Base-by-base conservation (phyloP, 495 filamentous ascomycete species). In the Glutinoglossum americanum region DNA sequence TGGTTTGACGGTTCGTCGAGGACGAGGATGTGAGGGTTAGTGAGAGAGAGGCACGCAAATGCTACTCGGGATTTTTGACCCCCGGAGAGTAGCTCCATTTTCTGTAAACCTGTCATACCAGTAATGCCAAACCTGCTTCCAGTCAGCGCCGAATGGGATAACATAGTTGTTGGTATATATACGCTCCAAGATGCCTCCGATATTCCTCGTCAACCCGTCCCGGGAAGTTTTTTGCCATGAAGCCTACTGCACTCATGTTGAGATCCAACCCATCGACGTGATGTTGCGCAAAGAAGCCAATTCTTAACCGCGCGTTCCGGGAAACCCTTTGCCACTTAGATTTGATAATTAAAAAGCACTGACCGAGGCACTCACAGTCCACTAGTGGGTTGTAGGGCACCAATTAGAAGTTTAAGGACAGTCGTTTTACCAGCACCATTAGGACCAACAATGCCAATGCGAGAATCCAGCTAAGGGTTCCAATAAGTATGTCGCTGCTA, bases 371-470 rank as follows among this genome's bases (percentile, higher is more conserved):
- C 48, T 33, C 51, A 58, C 56, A 87, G 65, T 59, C 92, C 92
- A 37, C 76, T 76, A 0, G 83, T 85, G 1, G 92, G 79, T 56
- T 78, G 62, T 2, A 99, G 77, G 64, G 87, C 83, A 59, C 87
- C 87, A 62, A 92, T 95, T 57, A 99, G 81, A 3, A 99, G 78
- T 65, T 95, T 95, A 60, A 99, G 73, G 15, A 96, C 82, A 0
- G 92, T 99, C 1, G 92, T 99, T 70, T 99, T 99, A 74, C 92
- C 92, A 32, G 93, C 90, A 69, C 92, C 90, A 74, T 99, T 99
- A 61, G 93, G 93, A 17, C 93, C 93, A 9, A 99, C 89, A 64
- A 99, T 99, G 62, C 93, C 92, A 64, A 97, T 97, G 39, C 92
- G 84, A 2, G 92, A 97, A 67, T 99, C 93, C 21, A 99, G 83